Evolutionary conservation across 1,284 basidiomycete genomes (phyloP), one percentile per base, ranked within the genome.

Genomic region (Gomphus bonarii): DNA sequence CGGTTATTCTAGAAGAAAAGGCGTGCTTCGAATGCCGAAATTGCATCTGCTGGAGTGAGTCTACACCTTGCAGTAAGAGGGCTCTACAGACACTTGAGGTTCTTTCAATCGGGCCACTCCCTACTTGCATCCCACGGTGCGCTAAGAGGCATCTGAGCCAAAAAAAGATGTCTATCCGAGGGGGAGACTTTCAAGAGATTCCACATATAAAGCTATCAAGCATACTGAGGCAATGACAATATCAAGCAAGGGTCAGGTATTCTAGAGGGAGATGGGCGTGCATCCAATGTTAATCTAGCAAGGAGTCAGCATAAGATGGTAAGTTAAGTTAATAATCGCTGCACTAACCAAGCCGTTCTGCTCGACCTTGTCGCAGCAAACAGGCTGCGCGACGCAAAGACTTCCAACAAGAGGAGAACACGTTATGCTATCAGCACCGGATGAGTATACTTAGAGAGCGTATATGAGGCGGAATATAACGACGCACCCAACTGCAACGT

Each of bases 301-400:
- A 47, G 14, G 10, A 14, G 16, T 30, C 11, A 25, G 22, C 20
- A 30, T 25, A 3, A 14, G 7, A 18, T 22, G 44, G 22, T 18
- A n/a, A n/a, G n/a, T 18, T n/a, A 18, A 18, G 4, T 47, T 18
- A 18, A 18, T 10, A 8, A 47, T 14, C 3, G 5, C 9, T 47
- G 3, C 22, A 30, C 44, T 20, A 11, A 47, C 44, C 11, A 47
- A 11, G 16, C 44, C 44, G 7, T 47, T 20, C 9, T 12, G 20
- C 3, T 47, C 20, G 51, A 69, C 68, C 59, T 66, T 58, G 20
- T 61, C 50, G 62, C 68, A 70, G 62, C 69, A 69, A 40, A 67
- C 67, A 30, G 66, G 54, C 47, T 66, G 63, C 33, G 63, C 61
- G 58, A 62, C 59, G 64, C 68, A 25, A n/a, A 10, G 9, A 3